phyloP scores from a whole-genome alignment of 2,329 filamentous ascomycete species.

The Verticillium isaacii region DNA sequence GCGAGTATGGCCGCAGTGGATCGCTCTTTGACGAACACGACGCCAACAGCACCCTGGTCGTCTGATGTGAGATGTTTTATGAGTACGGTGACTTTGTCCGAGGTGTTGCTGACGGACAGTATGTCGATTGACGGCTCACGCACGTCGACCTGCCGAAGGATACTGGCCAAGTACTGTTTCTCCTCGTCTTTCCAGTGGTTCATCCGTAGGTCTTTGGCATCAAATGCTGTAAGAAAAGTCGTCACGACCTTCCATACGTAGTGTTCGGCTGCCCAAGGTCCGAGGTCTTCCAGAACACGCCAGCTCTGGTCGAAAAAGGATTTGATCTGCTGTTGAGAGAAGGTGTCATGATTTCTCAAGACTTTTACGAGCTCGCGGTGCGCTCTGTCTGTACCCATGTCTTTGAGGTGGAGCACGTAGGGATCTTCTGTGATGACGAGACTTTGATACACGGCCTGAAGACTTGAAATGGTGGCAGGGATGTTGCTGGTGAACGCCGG shows the following conservation, averaged over 20 bases:
- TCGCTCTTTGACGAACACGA: constrained; percentile 65
- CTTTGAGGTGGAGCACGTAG: constrained; percentile 42
- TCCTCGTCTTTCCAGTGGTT: constrained; percentile 43
- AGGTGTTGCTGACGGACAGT: constrained; percentile 29
- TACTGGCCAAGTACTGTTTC: constrained; percentile 47
- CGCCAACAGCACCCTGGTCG: constrained; percentile 43
- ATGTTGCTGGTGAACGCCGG: constrained; percentile 16
- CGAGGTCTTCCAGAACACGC: constrained; percentile 53
- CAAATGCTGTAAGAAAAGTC: constrained; percentile 19
- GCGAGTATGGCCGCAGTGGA: constrained; percentile 56
- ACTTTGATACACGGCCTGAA: constrained; percentile 32
- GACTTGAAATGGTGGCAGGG: constrained; percentile 31
- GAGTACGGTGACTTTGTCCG: constrained; percentile 54
- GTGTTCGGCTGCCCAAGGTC: constrained; percentile 63
- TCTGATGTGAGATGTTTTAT: constrained; percentile 43
- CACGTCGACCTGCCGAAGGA: constrained; percentile 34
- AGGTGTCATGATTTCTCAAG: constrained; percentile 42
- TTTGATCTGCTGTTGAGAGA: constrained; percentile 49
- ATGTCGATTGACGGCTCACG: constrained; percentile 11
- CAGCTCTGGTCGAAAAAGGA: constrained; percentile 44
- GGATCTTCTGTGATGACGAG: constrained; percentile 61
- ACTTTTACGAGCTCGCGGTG: constrained; percentile 30
- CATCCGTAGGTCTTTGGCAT: constrained; percentile 19
- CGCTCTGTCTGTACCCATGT: constrained; percentile 35
- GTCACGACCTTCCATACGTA: constrained; percentile 52